Base-by-base conservation (phyloP, 2,329 filamentous ascomycete genomes). In the Microdochium bolleyi region DNA sequence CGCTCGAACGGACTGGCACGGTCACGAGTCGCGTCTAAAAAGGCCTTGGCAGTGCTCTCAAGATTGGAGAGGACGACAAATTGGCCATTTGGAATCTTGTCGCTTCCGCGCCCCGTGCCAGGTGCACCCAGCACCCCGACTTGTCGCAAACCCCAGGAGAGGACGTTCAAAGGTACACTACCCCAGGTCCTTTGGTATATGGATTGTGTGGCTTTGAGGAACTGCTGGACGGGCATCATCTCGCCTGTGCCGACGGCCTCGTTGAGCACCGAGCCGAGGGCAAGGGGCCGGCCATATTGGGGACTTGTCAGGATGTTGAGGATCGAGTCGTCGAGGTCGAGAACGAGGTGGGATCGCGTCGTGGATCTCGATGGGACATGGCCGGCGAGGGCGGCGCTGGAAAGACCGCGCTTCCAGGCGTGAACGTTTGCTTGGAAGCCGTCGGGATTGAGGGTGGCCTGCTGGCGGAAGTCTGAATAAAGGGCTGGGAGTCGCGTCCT, bases 401-500 rank as follows among this genome's bases (percentile, higher is more conserved):
- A 78, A 44, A 96, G 77, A 2, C 84, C 90, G 38, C 80, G 79
- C 54, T 85, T 83, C 91, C 91, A 96, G 51, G 89, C 88, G 7
- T 79, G 72, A 44, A 89, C 75, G 66, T 96, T 96, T 46, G 90
- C 89, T 21, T 77, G 73, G 72, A 90, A 96, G 62, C 89, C 90
- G 67, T 95, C 89, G 1, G 90, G 89, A 64, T 96, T 95, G 22
- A 88, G 82, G 38, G 79, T 82, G 61, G 79, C 79, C 60, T 92
- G 89, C 4, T 82, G 71, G 37, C 83, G 77, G 64, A 96, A 95
- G 67, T 96, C 91, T 49, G 90, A 92, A 72, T 95, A 96, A 48
- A 96, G 83, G 4, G 90, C 92, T 13, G 89, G 85, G 13, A 96
- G 78, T 50, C 91, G 88, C 57, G 85, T 80, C 72, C 86, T 90